phyloP scores from a whole-genome alignment of 2,329 filamentous ascomycete species.

The Rosellinia necatrix region DNA sequence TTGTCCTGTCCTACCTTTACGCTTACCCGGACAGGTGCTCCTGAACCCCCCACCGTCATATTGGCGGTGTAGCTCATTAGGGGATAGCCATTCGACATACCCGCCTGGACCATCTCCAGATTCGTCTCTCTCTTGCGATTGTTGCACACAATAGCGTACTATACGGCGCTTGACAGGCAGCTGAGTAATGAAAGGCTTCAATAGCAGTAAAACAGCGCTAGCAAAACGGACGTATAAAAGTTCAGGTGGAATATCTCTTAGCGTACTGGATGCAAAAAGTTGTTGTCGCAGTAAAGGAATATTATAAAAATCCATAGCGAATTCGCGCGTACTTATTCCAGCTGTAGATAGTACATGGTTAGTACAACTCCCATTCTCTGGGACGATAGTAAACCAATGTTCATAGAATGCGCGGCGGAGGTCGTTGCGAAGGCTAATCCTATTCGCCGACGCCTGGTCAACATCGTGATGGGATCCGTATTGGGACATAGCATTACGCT shows the following conservation, averaged over 20 bases:
- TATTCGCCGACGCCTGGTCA: not conserved
- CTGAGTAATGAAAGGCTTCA: not conserved
- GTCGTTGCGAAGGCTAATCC: not conserved
- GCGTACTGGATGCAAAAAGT: not conserved
- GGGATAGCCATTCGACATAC: not conserved
- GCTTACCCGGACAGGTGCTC: not conserved
- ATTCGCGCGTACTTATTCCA: not conserved
- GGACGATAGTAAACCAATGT: not conserved
- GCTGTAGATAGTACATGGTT: not conserved
- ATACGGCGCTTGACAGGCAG: not conserved
- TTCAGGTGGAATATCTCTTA: not conserved
- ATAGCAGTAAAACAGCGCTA: not conserved
- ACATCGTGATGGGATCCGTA: not conserved
- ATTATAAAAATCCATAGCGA: not conserved
- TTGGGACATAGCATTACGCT: not conserved
- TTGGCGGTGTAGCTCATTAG: not conserved
- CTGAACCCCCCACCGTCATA: not conserved
- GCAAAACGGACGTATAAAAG: not conserved
- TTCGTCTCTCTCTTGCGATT: not conserved
- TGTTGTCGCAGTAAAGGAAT: not conserved
- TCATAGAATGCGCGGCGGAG: not conserved
- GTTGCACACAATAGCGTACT: not conserved
- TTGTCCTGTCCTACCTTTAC: not conserved
- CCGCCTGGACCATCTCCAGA: not conserved
- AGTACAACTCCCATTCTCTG: not conserved